phyloP scores from a whole-genome alignment of 495 filamentous ascomycete genomes.

The Alectoria sarmentosa region DNA sequence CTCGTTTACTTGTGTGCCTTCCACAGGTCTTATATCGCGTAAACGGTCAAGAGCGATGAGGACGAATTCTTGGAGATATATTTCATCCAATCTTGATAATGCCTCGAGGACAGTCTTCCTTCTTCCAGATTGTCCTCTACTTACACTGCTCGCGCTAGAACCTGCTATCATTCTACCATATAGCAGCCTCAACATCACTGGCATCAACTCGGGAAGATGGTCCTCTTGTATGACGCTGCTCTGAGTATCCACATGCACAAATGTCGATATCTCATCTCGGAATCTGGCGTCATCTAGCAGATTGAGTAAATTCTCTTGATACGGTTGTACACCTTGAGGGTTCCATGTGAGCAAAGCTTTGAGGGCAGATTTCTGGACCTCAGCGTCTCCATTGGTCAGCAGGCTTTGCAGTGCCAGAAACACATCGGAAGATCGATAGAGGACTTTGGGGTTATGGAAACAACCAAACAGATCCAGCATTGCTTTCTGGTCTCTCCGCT shows the following conservation, averaged over 20 bases:
- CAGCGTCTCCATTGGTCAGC: slow-evolving; percentile 77
- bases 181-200: slow-evolving; percentile 76
- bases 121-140: slow-evolving; percentile 53
- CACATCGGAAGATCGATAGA: slow-evolving; percentile 73
- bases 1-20: slow-evolving; percentile 44
- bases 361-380: slow-evolving; percentile 76
- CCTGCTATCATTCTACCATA: slow-evolving; percentile 85
- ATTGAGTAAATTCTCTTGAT: slow-evolving; percentile 81
- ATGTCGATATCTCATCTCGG: slow-evolving; percentile 80
- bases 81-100: slow-evolving; percentile 51
- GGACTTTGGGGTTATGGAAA: slow-evolving; percentile 75
- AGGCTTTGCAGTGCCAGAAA: slow-evolving; percentile 64
- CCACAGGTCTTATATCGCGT: slow-evolving; percentile 46
- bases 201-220: slow-evolving; percentile 66
- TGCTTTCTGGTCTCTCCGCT: slow-evolving; percentile 68
- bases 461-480: slow-evolving; percentile 76
- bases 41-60: slow-evolving; percentile 73
- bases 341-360: slow-evolving; percentile 90
- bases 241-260: slow-evolving; percentile 64
- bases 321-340: slow-evolving; percentile 60
- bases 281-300: slow-evolving; percentile 87
- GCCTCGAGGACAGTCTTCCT: slow-evolving; percentile 58
- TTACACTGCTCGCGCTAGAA: slow-evolving; percentile 39
- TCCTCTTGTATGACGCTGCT: slow-evolving; percentile 67
- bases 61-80: slow-evolving; percentile 71